A percentile compares a stretch with the other conserved stretches of the same genome.
These are phyloP conservation scores for Pyrenochaeta sp. DNA, from an alignment of 2,329 filamentous ascomycete genomes.

Conservation along the genomic window DNA sequence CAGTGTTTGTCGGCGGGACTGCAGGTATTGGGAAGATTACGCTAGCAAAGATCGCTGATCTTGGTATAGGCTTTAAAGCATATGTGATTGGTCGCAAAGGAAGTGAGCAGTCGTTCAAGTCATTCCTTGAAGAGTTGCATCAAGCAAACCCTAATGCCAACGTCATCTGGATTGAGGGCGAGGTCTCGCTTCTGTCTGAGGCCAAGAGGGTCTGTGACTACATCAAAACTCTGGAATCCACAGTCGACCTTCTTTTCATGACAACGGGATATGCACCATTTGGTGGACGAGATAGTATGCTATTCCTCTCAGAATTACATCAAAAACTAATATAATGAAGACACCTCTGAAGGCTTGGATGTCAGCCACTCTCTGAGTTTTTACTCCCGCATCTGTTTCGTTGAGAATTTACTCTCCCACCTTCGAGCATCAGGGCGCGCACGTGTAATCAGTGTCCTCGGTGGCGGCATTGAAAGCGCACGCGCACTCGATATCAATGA, in stretches of 20 bases:
- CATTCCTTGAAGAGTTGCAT: slow-evolving; percentile 51
- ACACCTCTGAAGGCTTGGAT: slow-evolving; percentile 54
- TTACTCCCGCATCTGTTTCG: slow-evolving; percentile 57
- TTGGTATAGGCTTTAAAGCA: slow-evolving; percentile 47
- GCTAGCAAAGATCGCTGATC: slow-evolving; percentile 47
- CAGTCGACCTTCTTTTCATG: slow-evolving; percentile 57
- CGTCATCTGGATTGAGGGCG: slow-evolving; percentile 55
- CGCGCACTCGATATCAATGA: slow-evolving; percentile 44
- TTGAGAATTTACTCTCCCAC: slow-evolving; percentile 53
- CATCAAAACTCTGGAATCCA: slow-evolving; percentile 51
- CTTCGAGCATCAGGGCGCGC: slow-evolving; percentile 28
- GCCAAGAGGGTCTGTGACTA: slow-evolving; percentile 49
- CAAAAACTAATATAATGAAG: slow-evolving; percentile 2
- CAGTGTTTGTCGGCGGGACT: slow-evolving; percentile 58
- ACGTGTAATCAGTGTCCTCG: slow-evolving; percentile 48
- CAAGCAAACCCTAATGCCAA: slow-evolving; percentile 51
- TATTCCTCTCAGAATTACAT: neutral
- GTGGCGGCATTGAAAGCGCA: slow-evolving; percentile 43
- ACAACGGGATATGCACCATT: slow-evolving; percentile 57
- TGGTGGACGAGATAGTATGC: slow-evolving; percentile 44
- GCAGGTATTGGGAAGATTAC: slow-evolving; percentile 58
- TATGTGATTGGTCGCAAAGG: slow-evolving; percentile 56
- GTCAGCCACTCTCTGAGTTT: slow-evolving; percentile 52
- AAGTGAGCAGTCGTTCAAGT: slow-evolving; percentile 37
- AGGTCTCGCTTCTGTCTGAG: slow-evolving; percentile 58